These are phyloP conservation scores for Elsinoe batatas DNA, from an alignment of 2,329 filamentous ascomycete species.

Conservation along the genomic window DNA sequence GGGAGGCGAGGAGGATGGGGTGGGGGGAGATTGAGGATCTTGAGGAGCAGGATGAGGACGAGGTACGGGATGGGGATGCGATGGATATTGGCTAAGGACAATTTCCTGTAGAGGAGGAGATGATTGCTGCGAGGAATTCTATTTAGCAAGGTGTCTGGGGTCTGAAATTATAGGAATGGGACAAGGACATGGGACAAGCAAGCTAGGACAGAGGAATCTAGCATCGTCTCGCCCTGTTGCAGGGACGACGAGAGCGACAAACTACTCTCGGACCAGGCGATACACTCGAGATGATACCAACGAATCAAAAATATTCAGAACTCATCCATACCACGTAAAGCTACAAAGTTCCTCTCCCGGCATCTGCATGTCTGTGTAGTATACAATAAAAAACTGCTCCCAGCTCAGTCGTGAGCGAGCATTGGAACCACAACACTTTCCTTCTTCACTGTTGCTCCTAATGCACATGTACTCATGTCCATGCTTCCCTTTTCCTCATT, in stretches of 20 bases:
- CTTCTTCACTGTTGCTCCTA: background rate
- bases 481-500: background rate
- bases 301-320: background rate
- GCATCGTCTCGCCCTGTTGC: too few species aligned
- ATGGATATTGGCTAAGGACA: slow-evolving; percentile 51
- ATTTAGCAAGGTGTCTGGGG: background rate
- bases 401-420: background rate
- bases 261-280: background rate
- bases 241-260: too few species aligned
- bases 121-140: background rate
- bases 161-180: background rate
- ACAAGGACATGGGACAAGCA: background rate
- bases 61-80: slow-evolving; percentile 46
- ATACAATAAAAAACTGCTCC: slow-evolving; percentile 2
- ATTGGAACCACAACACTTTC: background rate
- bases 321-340: background rate
- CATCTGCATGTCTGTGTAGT: background rate
- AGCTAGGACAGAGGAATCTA: too few species aligned
- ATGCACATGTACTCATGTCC: background rate
- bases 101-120: background rate
- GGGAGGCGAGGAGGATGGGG: slow-evolving; percentile 58
- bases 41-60: slow-evolving; percentile 16
- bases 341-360: background rate
- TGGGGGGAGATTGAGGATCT: slow-evolving; percentile 22
- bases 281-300: background rate